Conservation (phyloP, 2,329 filamentous ascomycete species). For the Scedosporium apiospermum region DNA sequence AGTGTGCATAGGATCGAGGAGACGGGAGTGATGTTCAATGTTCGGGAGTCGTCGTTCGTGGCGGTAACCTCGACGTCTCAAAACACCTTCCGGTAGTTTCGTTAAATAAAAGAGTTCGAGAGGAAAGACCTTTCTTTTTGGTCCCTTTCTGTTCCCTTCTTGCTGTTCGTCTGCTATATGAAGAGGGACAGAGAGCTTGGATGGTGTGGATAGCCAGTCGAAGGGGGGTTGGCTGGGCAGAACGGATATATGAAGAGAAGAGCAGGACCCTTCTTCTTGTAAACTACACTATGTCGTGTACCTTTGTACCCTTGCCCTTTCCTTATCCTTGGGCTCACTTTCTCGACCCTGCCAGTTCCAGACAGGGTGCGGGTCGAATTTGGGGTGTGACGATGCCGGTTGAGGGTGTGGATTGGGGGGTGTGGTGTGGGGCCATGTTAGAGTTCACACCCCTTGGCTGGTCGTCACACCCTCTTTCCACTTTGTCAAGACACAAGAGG, state of each 20-base stretch:
- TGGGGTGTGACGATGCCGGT: background rate
- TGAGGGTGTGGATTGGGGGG: background rate
- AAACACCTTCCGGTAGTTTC: background rate
- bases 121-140: background rate
- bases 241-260: background rate
- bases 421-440: background rate
- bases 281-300: background rate
- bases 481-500: background rate
- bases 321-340: no score
- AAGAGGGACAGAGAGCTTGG: background rate
- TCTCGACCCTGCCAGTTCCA: background rate
- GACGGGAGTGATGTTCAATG: background rate
- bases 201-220: background rate
- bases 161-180: background rate
- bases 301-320: background rate
- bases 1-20: background rate
- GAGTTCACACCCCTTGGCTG: background rate
- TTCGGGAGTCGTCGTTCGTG: background rate
- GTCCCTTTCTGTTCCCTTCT: background rate
- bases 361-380: background rate
- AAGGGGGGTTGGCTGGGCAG: slow-evolving; percentile 1
- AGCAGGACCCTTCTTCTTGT: background rate
- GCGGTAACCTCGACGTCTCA: background rate
- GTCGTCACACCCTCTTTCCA: background rate
- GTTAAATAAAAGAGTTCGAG: background rate